Percentiles rank a stretch among this genome's conserved stretches.
Conservation (phyloP, 1,284 basidiomycete species). For the Caloboletus firmus region DNA sequence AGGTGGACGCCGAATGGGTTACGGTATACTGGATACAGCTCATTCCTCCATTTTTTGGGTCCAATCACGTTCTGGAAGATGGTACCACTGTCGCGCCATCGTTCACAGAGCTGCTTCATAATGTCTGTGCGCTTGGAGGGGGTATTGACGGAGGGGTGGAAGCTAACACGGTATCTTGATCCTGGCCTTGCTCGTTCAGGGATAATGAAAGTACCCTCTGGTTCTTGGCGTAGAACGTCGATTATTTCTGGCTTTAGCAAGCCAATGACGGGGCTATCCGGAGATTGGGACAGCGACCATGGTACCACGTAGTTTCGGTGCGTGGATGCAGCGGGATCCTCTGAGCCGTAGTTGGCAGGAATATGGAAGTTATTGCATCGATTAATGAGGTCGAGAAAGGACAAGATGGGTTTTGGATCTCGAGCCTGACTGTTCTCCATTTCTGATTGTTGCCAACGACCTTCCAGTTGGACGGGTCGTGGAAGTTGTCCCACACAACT, state of each 20-base stretch:
- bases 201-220: constrained; percentile 45
- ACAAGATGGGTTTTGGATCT: constrained; percentile 33
- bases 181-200: constrained; percentile 28
- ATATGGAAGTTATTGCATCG: constrained; percentile 64
- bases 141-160: constrained; percentile 51
- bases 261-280: constrained; percentile 57
- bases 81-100: constrained; percentile 62
- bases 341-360: constrained; percentile 17
- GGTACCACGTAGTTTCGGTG: constrained; percentile 49
- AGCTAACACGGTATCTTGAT: constrained; percentile 45
- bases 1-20: constrained; percentile 60
- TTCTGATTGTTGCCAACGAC: neutral
- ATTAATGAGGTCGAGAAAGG: constrained; percentile 59
- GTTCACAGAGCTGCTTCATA: constrained; percentile 62
- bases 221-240: constrained; percentile 49
- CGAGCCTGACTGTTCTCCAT: constrained; percentile 22
- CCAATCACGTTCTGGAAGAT: constrained; percentile 67
- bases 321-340: constrained; percentile 20
- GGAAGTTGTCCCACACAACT: constrained; percentile 30
- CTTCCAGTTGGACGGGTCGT: neutral
- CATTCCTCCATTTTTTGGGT: constrained; percentile 77
- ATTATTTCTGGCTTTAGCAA: constrained; percentile 60
- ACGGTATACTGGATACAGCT: constrained; percentile 81
- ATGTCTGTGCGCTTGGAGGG: constrained; percentile 56
- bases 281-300: constrained; percentile 48